These are phyloP conservation scores for Peniophora sp. DNA, from an alignment of 1,284 basidiomycete genomes.

Conservation along the genomic window DNA sequence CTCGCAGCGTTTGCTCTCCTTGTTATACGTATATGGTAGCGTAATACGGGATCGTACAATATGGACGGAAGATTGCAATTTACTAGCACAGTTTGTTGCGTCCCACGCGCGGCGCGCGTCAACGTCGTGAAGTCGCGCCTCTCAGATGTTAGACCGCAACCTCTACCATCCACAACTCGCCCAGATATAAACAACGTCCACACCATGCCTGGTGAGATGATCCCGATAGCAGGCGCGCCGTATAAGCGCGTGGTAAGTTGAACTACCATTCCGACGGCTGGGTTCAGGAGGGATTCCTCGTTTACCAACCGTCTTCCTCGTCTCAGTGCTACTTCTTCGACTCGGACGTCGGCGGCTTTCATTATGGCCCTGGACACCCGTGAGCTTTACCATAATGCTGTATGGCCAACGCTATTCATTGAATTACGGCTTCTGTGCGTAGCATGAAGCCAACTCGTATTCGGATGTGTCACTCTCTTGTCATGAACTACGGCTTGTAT, in stretches of 20 bases:
- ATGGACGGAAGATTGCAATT: no score
- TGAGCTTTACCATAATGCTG: slow-evolving; percentile 28
- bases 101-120: no score
- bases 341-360: slow-evolving; percentile 96
- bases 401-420: slow-evolving; percentile 1
- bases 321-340: slow-evolving; percentile 96
- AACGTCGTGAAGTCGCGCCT: no score
- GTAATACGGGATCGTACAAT: not conserved
- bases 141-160: not conserved
- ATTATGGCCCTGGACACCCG: slow-evolving; percentile 94
- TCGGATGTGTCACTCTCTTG: slow-evolving; percentile 98
- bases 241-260: slow-evolving; percentile 78
- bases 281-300: slow-evolving; percentile 2
- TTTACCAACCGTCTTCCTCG: slow-evolving; percentile 1
- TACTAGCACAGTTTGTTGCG: no score
- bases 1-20: not conserved
- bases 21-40: not conserved
- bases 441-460: slow-evolving; percentile 97
- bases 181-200: not conserved
- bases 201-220: slow-evolving; percentile 46
- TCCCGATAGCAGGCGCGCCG: slow-evolving; percentile 65
- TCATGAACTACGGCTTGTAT: slow-evolving; percentile 99
- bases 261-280: slow-evolving; percentile 7
- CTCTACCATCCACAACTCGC: not conserved
- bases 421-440: slow-evolving; percentile 5